Base-by-base conservation (phyloP, 1,284 basidiomycete genomes). In the Cryptococcus sp. region DNA sequence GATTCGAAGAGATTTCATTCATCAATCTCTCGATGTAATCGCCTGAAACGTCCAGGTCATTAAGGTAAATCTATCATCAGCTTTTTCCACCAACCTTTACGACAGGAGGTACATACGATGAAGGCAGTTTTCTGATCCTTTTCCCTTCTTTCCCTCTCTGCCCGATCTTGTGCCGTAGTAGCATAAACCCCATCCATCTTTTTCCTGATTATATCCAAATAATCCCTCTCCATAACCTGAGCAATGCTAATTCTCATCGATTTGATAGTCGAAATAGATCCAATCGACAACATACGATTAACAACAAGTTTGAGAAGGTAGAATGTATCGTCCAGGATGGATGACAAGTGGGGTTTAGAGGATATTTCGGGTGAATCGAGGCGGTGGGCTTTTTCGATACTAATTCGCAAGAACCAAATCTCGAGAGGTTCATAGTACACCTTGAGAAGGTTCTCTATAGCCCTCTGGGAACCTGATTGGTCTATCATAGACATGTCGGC, bases 371-470 rank as follows among this genome's bases (percentile, higher is more conserved):
- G 80, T 22, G 81, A 72, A 70, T 94, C 89, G 11, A 84, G 67
- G 34, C 73, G 71, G 57, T 79, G 77, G 0, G 77, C 76, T 79
- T 93, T 93, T 66, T 94, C 88, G 45, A 96, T 84, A 52, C 84
- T 86, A 11, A 82, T 85, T n/a, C 88, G 83, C 16, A 87, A 81
- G 72, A 93, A 97, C 92, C 92, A 98, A 3, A 85, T 76, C 71
- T 98, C 94, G 53, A 98, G 78, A 1, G 93, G 91, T 36, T 85
- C 80, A 67, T 96, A 98, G 65, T 87, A 91, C 16, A 80, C 81
- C 7, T 74, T 74, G 28, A 93, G 79, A 45, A 93, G 77, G 50
- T 83, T 79, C 23, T 86, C 82, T 51, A 97, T 85, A 7, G 84
- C 76, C 34, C 62, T 63, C 57, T 83, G 82, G 45, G 72, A 74